A percentile compares a stretch with the other conserved stretches of the same genome.
phyloP scores from a whole-genome alignment of 2,329 filamentous ascomycete genomes.

The Aureobasidium uvarum region DNA sequence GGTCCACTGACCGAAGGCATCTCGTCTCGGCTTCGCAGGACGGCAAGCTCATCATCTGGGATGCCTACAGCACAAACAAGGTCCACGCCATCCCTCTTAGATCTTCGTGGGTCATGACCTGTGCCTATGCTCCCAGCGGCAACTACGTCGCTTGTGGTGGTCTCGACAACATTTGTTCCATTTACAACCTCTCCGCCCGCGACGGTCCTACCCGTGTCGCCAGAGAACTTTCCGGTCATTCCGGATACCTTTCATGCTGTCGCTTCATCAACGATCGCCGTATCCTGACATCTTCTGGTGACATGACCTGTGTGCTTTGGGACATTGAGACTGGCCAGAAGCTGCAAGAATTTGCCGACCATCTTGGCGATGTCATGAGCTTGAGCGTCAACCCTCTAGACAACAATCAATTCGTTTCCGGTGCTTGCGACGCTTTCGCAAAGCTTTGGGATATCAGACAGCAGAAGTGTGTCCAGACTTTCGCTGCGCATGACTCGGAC shows the following conservation, averaged over 20 bases:
- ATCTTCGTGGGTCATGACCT: slow-evolving; percentile 99
- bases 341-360: slow-evolving; percentile 96
- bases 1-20: slow-evolving; percentile 97
- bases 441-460: slow-evolving; percentile 99
- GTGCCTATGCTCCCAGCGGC: slow-evolving; percentile 95
- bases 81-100: slow-evolving; percentile 96
- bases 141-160: slow-evolving; percentile 99
- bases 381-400: slow-evolving; percentile 99
- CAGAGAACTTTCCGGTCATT: slow-evolving; percentile 92
- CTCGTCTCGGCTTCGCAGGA: slow-evolving; percentile 98
- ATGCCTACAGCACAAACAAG: slow-evolving; percentile 99
- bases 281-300: slow-evolving; percentile 95
- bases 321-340: slow-evolving; percentile 98
- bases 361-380: slow-evolving; percentile 98
- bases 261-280: slow-evolving; percentile 98
- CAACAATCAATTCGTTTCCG: slow-evolving; percentile 99
- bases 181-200: slow-evolving; percentile 96
- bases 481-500: slow-evolving; percentile 96
- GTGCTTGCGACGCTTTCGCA: slow-evolving; percentile 96
- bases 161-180: slow-evolving; percentile 99
- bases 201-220: slow-evolving; percentile 97
- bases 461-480: slow-evolving; percentile 97
- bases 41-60: slow-evolving; percentile 99
- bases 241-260: slow-evolving; percentile 96
- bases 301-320: slow-evolving; percentile 99